A percentile compares a stretch with the other conserved stretches of the same genome.
These are phyloP conservation scores for Saccharomyces hybrid DNA, from an alignment of 1,139 yeast species.

Conservation along the genomic window DNA sequence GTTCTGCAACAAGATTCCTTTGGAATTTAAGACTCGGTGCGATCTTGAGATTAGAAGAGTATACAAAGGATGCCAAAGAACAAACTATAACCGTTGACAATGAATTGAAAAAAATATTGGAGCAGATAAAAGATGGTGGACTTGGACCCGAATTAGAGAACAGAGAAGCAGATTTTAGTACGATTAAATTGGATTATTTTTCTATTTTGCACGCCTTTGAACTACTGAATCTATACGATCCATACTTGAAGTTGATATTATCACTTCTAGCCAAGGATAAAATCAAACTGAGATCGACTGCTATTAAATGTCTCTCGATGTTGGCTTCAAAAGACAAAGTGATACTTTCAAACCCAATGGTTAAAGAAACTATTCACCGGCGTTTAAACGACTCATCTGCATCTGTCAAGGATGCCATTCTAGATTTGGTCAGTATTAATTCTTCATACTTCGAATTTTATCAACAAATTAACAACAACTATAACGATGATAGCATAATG, in stretches of 20 bases:
- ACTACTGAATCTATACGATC: conserved; percentile 42
- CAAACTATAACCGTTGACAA: conserved; percentile 4
- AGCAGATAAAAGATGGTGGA: background rate
- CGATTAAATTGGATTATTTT: conserved; percentile 15
- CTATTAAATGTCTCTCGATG: conserved; percentile 49
- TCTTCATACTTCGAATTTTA: conserved; percentile 46
- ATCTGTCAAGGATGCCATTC: conserved; percentile 65
- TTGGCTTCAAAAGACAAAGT: conserved; percentile 46
- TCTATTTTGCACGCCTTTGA: conserved; percentile 29
- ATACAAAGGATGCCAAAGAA: conserved; percentile 11
- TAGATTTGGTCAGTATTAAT: conserved; percentile 49
- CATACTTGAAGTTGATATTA: conserved; percentile 44
- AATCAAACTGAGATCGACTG: conserved; percentile 55
- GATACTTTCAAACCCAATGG: conserved; percentile 41
- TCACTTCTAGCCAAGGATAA: conserved; percentile 33
- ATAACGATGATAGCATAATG: conserved; percentile 50
- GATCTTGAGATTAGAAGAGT: conserved; percentile 12
- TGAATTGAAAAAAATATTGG: conserved; percentile 1
- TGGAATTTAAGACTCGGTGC: conserved; percentile 15
- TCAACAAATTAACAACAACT: conserved; percentile 37
- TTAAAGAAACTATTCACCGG: conserved; percentile 46
- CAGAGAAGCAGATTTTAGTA: conserved; percentile 2
- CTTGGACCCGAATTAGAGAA: background rate
- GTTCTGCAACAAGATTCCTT: conserved; percentile 9
- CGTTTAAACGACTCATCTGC: conserved; percentile 56